phyloP scores from a whole-genome alignment of 2,329 filamentous ascomycete species.

The Endoconidiophora polonica region DNA sequence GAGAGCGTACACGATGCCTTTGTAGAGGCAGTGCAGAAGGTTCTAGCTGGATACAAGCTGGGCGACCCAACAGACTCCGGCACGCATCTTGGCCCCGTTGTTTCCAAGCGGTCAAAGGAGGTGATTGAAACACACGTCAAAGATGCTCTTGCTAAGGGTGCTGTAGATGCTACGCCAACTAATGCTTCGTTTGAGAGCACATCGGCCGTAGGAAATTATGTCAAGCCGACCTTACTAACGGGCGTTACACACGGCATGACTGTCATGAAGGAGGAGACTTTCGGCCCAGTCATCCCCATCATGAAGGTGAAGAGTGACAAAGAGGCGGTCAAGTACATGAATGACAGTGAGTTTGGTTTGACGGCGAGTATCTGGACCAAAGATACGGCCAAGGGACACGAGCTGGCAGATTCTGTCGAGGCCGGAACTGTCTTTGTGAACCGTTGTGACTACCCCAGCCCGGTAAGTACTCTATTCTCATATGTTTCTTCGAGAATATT shows the following conservation, averaged over 20 bases:
- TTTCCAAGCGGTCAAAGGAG: conserved; percentile 64
- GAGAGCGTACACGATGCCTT: conserved; percentile 72
- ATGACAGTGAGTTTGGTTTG: conserved; percentile 83
- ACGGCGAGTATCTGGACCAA: conserved; percentile 98
- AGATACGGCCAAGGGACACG: conserved; percentile 57
- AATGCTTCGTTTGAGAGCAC: conserved; percentile 60
- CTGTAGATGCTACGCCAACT: conserved; percentile 66
- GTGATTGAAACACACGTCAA: conserved; percentile 63
- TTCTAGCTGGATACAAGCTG: conserved; percentile 65
- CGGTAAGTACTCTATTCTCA: conserved; percentile 42
- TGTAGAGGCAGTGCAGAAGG: conserved; percentile 59
- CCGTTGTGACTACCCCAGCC: conserved; percentile 78
- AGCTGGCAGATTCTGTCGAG: conserved; percentile 65
- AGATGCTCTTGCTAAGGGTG: conserved; percentile 70
- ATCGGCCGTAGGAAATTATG: conserved; percentile 51
- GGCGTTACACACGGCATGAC: conserved; percentile 67
- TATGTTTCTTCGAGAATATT: conserved; percentile 9
- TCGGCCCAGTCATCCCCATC: conserved; percentile 80
- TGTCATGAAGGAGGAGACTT: conserved; percentile 89
- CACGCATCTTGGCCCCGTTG: conserved; percentile 76
- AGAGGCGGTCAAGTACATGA: conserved; percentile 76
- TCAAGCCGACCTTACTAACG: conserved; percentile 68
- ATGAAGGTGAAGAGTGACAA: conserved; percentile 70
- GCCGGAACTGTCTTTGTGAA: conserved; percentile 96
- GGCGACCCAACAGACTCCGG: conserved; percentile 69